A percentile compares a stretch with the other conserved stretches of the same genome.
These are phyloP conservation scores for Ceratocystis albifundus DNA, from an alignment of 2,329 filamentous ascomycete genomes.

Conservation along the genomic window DNA sequence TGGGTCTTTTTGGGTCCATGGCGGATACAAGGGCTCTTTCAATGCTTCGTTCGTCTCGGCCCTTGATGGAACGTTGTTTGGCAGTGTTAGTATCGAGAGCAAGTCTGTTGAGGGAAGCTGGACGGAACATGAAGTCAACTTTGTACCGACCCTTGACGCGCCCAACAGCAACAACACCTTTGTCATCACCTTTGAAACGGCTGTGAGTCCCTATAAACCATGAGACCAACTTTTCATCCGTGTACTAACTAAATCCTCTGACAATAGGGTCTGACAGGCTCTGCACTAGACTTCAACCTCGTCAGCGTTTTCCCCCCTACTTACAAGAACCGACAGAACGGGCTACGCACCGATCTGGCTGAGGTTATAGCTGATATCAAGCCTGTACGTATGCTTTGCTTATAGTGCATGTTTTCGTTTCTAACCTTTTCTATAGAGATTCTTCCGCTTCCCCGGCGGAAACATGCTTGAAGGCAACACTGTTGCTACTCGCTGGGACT, in stretches of 20 bases:
- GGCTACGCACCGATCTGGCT: constrained; percentile 44
- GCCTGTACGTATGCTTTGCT: constrained; percentile 31
- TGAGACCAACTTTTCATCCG: neutral
- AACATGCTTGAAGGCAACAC: constrained; percentile 46
- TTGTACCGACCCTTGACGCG: constrained; percentile 36
- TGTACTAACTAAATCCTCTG: constrained; percentile 3
- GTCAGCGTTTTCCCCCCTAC: constrained; percentile 51
- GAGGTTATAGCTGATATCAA: constrained; percentile 42
- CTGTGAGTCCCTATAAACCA: constrained; percentile 24
- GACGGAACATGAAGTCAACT: constrained; percentile 40
- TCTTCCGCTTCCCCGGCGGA: constrained; percentile 54
- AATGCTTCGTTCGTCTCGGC: constrained; percentile 38
- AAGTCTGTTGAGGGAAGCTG: constrained; percentile 34
- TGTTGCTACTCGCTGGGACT: constrained; percentile 38
- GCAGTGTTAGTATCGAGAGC: constrained; percentile 37
- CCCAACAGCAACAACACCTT: constrained; percentile 47
- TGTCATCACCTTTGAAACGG: constrained; percentile 41
- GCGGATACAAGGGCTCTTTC: constrained; percentile 37
- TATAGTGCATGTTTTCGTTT: no score
- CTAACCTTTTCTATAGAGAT: constrained; percentile 30
- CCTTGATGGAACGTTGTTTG: constrained; percentile 37
- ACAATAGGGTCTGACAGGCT: constrained; percentile 30
- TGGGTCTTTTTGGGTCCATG: constrained; percentile 44
- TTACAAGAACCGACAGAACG: constrained; percentile 47
- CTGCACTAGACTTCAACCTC: constrained; percentile 44